Conservation (phyloP, 2,329 filamentous ascomycete species). For the Sporothrix humicola region DNA sequence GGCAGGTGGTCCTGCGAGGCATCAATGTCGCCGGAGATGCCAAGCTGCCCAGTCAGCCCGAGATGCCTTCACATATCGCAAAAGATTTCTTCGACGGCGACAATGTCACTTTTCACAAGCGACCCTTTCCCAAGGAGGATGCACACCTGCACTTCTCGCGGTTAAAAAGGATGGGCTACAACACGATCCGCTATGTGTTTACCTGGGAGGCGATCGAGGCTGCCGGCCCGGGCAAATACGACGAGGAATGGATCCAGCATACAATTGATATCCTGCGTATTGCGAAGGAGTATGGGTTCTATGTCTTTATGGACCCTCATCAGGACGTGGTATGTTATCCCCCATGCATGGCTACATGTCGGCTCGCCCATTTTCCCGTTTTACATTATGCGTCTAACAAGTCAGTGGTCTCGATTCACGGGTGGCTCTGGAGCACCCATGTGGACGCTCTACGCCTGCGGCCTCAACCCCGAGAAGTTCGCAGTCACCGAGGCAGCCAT, state of each 20-base stretch:
- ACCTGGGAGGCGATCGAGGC: conserved; percentile 99
- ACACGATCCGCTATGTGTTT: conserved; percentile 94
- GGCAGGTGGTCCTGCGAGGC: conserved; percentile 86
- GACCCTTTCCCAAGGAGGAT: conserved; percentile 83
- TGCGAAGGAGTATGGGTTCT: conserved; percentile 90
- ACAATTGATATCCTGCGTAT: conserved; percentile 84
- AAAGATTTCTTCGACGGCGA: conserved; percentile 92
- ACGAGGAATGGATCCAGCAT: conserved; percentile 90
- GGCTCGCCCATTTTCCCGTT: conserved; percentile 17
- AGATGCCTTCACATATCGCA: conserved; percentile 78
- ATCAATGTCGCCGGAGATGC: conserved; percentile 93
- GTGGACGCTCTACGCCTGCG: conserved; percentile 96
- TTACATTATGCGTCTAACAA: conserved; percentile 36
- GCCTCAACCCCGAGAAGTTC: conserved; percentile 85
- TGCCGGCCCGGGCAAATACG: conserved; percentile 86
- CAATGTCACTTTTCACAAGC: conserved; percentile 82
- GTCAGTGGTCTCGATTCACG: conserved; percentile 87
- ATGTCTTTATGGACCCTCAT: conserved; percentile 98
- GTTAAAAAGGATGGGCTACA: conserved; percentile 89
- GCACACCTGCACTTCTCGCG: conserved; percentile 86
- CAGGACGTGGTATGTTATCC: conserved; percentile 80
- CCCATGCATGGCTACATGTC: not conserved
- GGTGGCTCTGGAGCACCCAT: conserved; percentile 95
- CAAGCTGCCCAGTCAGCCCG: conserved; percentile 83
- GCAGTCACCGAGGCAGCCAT: conserved; percentile 86